Conservation (phyloP, 2,329 filamentous ascomycete species). For the Pseudophaeomoniella oleicola region DNA sequence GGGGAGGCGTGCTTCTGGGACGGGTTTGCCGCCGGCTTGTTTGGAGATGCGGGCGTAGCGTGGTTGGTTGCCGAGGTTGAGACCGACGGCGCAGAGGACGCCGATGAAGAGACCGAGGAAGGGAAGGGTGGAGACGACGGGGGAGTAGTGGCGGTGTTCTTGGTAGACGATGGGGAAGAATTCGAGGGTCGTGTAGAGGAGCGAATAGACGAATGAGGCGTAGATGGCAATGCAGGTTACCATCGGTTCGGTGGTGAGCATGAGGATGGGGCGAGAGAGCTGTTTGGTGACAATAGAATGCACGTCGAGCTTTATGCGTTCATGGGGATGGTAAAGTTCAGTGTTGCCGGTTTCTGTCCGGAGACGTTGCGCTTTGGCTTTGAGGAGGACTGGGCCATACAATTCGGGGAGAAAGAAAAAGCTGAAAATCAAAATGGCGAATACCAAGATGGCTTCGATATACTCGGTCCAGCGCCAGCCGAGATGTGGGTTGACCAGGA, state of each 20-base stretch:
- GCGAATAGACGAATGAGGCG: slow-evolving; percentile 30
- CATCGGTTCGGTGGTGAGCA: slow-evolving; percentile 34
- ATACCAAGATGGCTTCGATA: slow-evolving; percentile 26
- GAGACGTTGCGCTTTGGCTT: slow-evolving; percentile 21
- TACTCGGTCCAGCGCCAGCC: slow-evolving; percentile 34
- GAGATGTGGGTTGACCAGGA: slow-evolving; percentile 19
- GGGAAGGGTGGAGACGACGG: slow-evolving; percentile 28
- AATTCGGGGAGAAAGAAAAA: slow-evolving; percentile 23
- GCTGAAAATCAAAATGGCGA: slow-evolving; percentile 13
- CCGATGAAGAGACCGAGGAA: slow-evolving; percentile 32
- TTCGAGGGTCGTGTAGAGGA: slow-evolving; percentile 32
- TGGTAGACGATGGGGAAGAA: slow-evolving; percentile 33
- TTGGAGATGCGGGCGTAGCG: slow-evolving; percentile 20
- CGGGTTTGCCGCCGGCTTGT: slow-evolving; percentile 15
- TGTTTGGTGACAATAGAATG: slow-evolving; percentile 28
- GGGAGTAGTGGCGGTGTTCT: slow-evolving; percentile 26
- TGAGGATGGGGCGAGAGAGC: slow-evolving; percentile 24
- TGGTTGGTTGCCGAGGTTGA: slow-evolving; percentile 28
- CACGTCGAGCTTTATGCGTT: slow-evolving; percentile 24
- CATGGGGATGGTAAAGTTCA: slow-evolving; percentile 30
- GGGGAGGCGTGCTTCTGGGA: slow-evolving; percentile 26
- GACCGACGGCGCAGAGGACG: slow-evolving; percentile 22
- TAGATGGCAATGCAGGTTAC: slow-evolving; percentile 30
- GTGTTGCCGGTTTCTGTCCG: slow-evolving; percentile 23
- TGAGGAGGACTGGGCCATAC: slow-evolving; percentile 23